Percentiles rank a stretch among this genome's conserved stretches.
Conservation (phyloP, 139 green algal species). For the Chlamydomonas schloesseri region DNA sequence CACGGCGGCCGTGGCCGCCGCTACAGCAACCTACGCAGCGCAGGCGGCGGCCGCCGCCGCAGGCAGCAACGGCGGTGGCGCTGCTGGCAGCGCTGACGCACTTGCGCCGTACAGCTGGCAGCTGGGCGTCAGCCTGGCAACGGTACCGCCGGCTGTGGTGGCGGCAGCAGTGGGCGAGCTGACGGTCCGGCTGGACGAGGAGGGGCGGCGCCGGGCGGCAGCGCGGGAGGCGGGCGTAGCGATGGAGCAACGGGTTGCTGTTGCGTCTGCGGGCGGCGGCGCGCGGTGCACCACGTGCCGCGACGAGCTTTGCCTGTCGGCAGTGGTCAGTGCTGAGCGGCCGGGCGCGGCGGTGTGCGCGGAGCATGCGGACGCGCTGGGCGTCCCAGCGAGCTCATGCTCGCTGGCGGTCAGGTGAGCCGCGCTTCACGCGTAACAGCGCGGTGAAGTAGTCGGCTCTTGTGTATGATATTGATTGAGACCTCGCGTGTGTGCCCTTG, state of each 20-base stretch:
- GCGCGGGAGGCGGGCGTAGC: constrained; percentile 22
- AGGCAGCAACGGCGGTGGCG: no score
- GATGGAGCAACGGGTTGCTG: not conserved
- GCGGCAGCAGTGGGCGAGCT: constrained; percentile 71
- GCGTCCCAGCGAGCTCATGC: constrained; percentile 39
- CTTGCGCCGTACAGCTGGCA: constrained; percentile 16
- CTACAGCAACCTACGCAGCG: not conserved
- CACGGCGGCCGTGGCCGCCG: not conserved
- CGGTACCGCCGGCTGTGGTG: constrained; percentile 52
- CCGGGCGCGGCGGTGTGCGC: constrained; percentile 72
- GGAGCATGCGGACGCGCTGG: constrained; percentile 72
- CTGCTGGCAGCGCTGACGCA: no score
- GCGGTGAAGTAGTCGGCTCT: no score
- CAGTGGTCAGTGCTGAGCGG: constrained; percentile 62
- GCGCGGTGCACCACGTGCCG: constrained; percentile 70
- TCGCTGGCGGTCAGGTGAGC: constrained; percentile 73
- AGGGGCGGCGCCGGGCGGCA: constrained; percentile 45
- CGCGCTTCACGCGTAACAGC: no score
- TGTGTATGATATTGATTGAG: no score
- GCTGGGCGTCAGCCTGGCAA: constrained; percentile 5
- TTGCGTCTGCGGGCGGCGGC: not conserved
- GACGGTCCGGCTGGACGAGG: constrained; percentile 67
- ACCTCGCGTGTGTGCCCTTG: not conserved
- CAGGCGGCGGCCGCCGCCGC: not conserved
- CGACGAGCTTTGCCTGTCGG: constrained; percentile 80